A percentile compares a stretch with the other conserved stretches of the same genome.
Evolutionary conservation across 805 yeast genomes (phyloP).

Genomic region (Schwanniomyces vanrijiae): DNA sequence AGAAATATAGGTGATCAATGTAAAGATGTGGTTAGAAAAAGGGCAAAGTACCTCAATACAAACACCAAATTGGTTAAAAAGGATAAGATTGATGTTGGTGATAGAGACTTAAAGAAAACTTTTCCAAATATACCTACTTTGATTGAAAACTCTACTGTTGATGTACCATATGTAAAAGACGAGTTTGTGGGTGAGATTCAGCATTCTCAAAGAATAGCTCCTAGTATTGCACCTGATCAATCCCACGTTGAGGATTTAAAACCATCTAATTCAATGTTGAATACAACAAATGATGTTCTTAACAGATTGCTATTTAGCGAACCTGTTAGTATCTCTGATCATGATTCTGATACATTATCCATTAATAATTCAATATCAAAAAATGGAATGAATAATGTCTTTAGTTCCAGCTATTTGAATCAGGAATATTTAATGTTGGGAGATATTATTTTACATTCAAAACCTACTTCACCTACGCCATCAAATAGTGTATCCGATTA

Average conservation of each 20-base stretch:
- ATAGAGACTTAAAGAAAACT: not conserved
- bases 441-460: slow-evolving; percentile 44
- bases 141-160: not conserved
- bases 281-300: slow-evolving; percentile 30
- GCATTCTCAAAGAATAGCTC: not conserved
- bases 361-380: slow-evolving; percentile 5
- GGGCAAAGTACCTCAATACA: slow-evolving; percentile 38
- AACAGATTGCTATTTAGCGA: slow-evolving; percentile 17
- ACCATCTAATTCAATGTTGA: slow-evolving; percentile 17
- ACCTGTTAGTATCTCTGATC: slow-evolving; percentile 4
- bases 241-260: not conserved
- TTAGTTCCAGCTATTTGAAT: slow-evolving; percentile 47
- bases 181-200: not conserved
- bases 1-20: slow-evolving; percentile 58
- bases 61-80: not conserved
- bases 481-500: slow-evolving; percentile 25
- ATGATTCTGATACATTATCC: slow-evolving; percentile 13
- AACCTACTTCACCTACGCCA: slow-evolving; percentile 40
- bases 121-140: not conserved
- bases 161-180: not conserved
- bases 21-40: slow-evolving; percentile 56
- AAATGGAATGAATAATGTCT: slow-evolving; percentile 11
- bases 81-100: not conserved
- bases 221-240: not conserved
- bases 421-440: slow-evolving; percentile 53